Base-by-base conservation (phyloP, 768 basidiomycete genomes). In the Hygrocybe coccinea region DNA sequence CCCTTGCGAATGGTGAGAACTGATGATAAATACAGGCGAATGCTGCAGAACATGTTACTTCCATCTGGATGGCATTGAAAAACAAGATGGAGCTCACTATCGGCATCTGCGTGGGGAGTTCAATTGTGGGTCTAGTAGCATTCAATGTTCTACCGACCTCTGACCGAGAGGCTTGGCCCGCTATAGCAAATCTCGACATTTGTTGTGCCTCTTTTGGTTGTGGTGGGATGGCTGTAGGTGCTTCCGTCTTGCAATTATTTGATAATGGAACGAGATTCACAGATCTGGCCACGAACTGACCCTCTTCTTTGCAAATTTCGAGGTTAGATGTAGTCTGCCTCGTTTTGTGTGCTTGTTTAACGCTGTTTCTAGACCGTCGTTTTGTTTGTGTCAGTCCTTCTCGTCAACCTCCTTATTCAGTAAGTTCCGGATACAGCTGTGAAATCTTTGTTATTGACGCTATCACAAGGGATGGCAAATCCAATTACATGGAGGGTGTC, bases 401-500 rank as follows among this genome's bases (percentile, higher is more conserved):
- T 97, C 25, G 90, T 91, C 58, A 92, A 92, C 71, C 82, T 91
- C 6, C 78, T 95, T 9, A 79, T 91, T 58, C 83, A 85, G 83
- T 82, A 57, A 45, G 83, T 77, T 6, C 37, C 24, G 58, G 35
- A 47, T 43, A 41, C 39, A 45, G 37, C 49, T 39, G 14, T 10
- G 41, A 48, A 12, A 25, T 36, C 34, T 52, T 37, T 6, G n/a
- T 52, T 34, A 22, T 37, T 57, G 17, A 57, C 56, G 43, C 47
- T 52, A 38, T 47, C 47, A 46, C 8, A 61, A 82, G 84, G 72
- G 87, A 91, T 59, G 92, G 92, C 44, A 87, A 86, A 63, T 86
- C 88, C 14, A 94, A 95, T 65, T 94, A 91, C 65, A 89, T 95
- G 86, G 93, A 95, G 72, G 94, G 94, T 34, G 67, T 91, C 41